Evolutionary conservation across 768 basidiomycete species (phyloP), one percentile per base, ranked within the genome.

Genomic region (Kwoniella newhampshirensis): DNA sequence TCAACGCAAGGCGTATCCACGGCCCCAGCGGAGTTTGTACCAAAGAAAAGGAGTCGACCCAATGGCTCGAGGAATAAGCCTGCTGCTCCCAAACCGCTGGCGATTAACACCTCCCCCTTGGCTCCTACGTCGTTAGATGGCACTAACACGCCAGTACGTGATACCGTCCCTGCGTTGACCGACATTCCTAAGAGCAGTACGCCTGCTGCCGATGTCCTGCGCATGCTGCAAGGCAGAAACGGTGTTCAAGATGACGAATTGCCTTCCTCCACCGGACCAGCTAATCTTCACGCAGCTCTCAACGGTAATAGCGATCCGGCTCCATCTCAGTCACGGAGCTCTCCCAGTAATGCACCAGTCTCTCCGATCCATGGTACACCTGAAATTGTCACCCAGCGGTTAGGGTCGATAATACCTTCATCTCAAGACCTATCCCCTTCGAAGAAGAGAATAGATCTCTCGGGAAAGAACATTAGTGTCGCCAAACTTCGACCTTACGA

Each of bases 401-500:
- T 32, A 6, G 32, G 32, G 32, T 32, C 32, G 32, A 13, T 32
- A 13, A 32, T 32, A 32, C 32, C 32, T 6, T 32, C 32, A 6
- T 32, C 32, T 6, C 41, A 32, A 30, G 47, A 58, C 42, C 26
- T 51, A 1, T 51, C 49, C 20, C 56, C 56, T 30, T 32, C 32
- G 32, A 51, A 37, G 28, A 51, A 20, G 20, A 39, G 56, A 9
- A 58, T 58, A 41, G 49, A 58, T 25, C 56, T 58, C 12, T 44
- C 49, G 2, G 32, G 39, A 15, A 21, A 37, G 3, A 28, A 51
- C 2, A 37, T 27, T 3, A 32, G 20, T 18, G 50, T 41, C 23
- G 50, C 50, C 13, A 15, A 36, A 4, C 18, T 51, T 11, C 35
- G 50, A 26, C 35, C 18, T 2, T 25, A 51, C 17, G 50, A 51